A percentile compares a stretch with the other conserved stretches of the same genome.
Conservation (phyloP, 306 rosid genomes). For the Castanea crenata region DNA sequence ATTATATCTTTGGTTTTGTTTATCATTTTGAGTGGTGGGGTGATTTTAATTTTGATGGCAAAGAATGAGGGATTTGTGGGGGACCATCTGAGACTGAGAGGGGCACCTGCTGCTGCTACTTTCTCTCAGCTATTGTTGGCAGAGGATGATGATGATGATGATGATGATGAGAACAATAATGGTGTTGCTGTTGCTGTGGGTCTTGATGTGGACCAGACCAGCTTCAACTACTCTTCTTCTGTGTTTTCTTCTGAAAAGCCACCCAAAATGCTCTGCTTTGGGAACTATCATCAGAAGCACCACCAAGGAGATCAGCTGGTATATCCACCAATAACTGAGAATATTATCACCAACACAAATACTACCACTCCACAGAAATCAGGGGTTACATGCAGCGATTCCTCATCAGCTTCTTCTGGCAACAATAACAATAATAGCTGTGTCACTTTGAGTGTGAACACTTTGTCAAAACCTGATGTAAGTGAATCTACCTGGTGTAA, state of each 20-base stretch:
- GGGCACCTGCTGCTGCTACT: constrained; percentile 42
- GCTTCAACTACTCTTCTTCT: constrained; percentile 18
- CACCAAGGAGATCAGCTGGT: not conserved
- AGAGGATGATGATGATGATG: constrained; percentile 32
- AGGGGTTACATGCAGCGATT: constrained; percentile 53
- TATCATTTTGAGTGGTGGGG: not conserved
- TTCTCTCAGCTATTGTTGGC: constrained; percentile 76
- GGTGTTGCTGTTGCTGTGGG: constrained; percentile 8
- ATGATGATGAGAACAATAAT: not conserved
- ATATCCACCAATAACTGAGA: constrained; percentile 8
- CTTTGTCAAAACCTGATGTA: constrained; percentile 43
- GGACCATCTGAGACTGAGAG: constrained; percentile 46
- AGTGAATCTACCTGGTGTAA: not conserved
- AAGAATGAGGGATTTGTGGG: constrained; percentile 38
- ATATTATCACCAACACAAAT: not conserved
- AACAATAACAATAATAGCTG: constrained; percentile 33
- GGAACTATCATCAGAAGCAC: constrained; percentile 16
- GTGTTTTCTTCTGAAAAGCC: constrained; percentile 37
- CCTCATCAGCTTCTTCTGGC: constrained; percentile 54
- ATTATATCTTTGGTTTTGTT: not conserved
- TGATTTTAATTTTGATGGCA: constrained; percentile 35
- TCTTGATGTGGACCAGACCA: constrained; percentile 25
- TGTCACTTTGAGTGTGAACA: constrained; percentile 2
- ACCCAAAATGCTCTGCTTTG: constrained; percentile 77
- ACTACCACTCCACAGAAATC: constrained; percentile 48